These are phyloP conservation scores for Cystobasidium tubakii DNA, from an alignment of 768 basidiomycete species.

Conservation along the genomic window DNA sequence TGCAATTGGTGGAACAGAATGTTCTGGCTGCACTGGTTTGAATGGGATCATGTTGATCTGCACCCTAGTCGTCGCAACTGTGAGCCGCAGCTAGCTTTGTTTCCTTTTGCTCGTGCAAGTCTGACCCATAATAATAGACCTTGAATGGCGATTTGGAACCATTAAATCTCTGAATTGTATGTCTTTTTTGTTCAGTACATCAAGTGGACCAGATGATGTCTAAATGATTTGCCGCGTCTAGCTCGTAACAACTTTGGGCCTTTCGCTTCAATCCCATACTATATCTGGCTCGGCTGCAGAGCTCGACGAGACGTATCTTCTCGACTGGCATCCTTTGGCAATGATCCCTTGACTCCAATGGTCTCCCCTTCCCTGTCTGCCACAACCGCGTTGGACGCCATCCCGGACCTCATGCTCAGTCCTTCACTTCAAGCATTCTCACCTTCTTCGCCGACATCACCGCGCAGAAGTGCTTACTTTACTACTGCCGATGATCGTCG, in stretches of 20 bases:
- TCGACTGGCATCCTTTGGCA: conserved; percentile 8
- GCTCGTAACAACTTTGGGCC: conserved; percentile 27
- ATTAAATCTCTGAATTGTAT: conserved; percentile 57
- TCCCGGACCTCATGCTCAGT: conserved; percentile 31
- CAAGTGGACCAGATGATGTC: no score
- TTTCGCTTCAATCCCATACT: conserved; percentile 56
- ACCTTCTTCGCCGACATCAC: background rate
- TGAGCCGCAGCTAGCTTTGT: background rate
- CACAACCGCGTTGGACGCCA: background rate
- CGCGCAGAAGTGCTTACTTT: background rate
- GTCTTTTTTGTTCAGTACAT: conserved; percentile 47
- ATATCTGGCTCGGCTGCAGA: conserved; percentile 63
- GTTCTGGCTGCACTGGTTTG: conserved; percentile 72
- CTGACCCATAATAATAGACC: conserved; percentile 53
- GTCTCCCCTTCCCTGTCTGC: conserved; percentile 26
- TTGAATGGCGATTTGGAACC: conserved; percentile 73
- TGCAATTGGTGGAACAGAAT: conserved; percentile 61
- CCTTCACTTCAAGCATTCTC: conserved; percentile 37
- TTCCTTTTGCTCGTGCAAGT: background rate
- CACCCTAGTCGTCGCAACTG: conserved; percentile 33
- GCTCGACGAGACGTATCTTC: conserved; percentile 43
- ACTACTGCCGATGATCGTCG: no score
- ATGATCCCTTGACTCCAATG: conserved; percentile 23
- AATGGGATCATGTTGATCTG: conserved; percentile 52
- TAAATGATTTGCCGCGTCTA: no score